Evolutionary conservation across 2,329 filamentous ascomycete genomes (phyloP), one percentile per base, ranked within the genome.

Genomic region (Pseudogymnoascus destructans): DNA sequence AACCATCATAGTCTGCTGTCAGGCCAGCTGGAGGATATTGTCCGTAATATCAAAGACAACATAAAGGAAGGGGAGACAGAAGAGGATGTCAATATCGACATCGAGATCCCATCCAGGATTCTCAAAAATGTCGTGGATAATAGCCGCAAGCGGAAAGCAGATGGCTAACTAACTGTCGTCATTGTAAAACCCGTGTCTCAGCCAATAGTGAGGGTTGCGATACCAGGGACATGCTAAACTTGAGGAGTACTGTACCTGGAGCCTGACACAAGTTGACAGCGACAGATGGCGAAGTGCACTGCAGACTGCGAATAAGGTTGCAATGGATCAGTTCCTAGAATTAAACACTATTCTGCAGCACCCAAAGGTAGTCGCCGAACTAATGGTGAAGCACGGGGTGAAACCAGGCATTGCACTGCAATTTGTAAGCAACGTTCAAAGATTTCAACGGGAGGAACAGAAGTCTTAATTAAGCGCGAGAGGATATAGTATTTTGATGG

Each of bases 21-120:
- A 59, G 60, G 56, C 59, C 42, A 64, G 52, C 49, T 63, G 21
- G 59, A 64, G 61, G 61, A 63, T 40, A 61, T 63, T 59, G 40
- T 57, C 38, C 2, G 42, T 21, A 35, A 61, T 11, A 66, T 67
- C 9, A 64, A 67, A 42, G 63, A 60, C 6, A 55, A 60, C 13
- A 64, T 68, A 36, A 64, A 63, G 46, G 58, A 61, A 56, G 60
- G 62, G n/a, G 60, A 66, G 57, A 64, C 58, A 21, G 58, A 63
- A 46, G 61, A 65, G 59, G 61, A 63, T 33, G 57, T 64, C 15
- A 33, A 64, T 38, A 32, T 64, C 55, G 13, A 57, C 30, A 60
- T 63, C 25, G 52, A 66, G 61, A 63, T 65, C 58, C 58, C 55
- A 61, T 38, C 59, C 27, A 30, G 61, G n/a, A 64, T 66, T 49